phyloP scores from a whole-genome alignment of 2,329 filamentous ascomycete species.

The Acephala macrosclerotiorum region DNA sequence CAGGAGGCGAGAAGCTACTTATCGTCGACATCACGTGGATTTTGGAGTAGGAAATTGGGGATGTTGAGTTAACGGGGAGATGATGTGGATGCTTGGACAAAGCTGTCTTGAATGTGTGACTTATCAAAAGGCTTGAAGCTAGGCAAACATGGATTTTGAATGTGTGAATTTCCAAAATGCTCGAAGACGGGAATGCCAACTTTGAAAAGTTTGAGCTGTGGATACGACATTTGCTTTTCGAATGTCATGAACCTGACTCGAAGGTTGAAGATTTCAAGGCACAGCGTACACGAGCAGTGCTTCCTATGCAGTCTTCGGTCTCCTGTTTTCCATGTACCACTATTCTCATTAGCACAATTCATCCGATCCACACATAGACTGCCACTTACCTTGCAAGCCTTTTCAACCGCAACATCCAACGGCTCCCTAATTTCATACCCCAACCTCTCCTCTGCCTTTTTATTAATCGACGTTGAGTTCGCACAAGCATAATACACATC shows the following conservation, averaged over 20 bases:
- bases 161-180: not conserved
- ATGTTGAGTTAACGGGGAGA: not conserved
- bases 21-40: too few relatives aligned
- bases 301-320: conserved; percentile 2
- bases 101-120: not conserved
- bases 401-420: conserved; percentile 3
- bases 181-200: not conserved
- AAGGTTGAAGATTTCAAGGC: not conserved
- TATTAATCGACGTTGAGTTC: not conserved
- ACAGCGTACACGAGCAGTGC: not conserved
- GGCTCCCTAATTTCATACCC: conserved; percentile 12
- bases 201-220: not conserved
- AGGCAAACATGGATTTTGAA: too few relatives aligned
- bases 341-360: not conserved
- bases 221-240: not conserved
- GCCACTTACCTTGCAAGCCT: conserved; percentile 5
- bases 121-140: not conserved
- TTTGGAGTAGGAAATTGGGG: too few relatives aligned
- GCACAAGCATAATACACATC: conserved; percentile 6
- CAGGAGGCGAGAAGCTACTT: too few relatives aligned
- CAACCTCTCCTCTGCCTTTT: conserved; percentile 13
- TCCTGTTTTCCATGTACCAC: conserved; percentile 8
- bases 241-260: too few relatives aligned
- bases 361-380: not conserved
- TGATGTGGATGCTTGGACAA: not conserved